phyloP scores from a whole-genome alignment of 768 basidiomycete species.

The Tephrocybe sp. region DNA sequence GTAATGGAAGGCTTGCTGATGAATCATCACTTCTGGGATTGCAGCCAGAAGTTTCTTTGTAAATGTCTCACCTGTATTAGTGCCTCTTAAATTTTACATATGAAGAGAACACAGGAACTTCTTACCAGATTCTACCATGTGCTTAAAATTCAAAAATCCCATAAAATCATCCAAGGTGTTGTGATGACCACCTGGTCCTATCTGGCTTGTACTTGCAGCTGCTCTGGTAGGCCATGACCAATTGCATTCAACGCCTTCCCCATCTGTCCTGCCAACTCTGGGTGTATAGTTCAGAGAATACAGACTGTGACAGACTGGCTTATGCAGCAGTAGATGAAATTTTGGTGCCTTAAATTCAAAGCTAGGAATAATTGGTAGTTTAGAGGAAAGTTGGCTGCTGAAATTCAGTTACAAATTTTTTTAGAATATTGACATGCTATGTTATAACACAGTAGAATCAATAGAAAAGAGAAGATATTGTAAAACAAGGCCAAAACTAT shows the following conservation, averaged over 20 bases:
- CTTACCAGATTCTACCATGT: no score
- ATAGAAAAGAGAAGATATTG: slow-evolving; percentile 9
- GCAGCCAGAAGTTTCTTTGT: slow-evolving; percentile 7
- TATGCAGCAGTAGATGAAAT: slow-evolving; percentile 28
- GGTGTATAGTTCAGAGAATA: slow-evolving; percentile 24
- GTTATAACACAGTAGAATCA: slow-evolving; percentile 21
- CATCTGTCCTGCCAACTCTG: slow-evolving; percentile 21
- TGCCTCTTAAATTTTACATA: no score
- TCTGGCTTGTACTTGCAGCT: slow-evolving; percentile 15
- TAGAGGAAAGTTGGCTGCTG: background rate
- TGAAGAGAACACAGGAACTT: no score
- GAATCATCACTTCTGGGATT: slow-evolving; percentile 11
- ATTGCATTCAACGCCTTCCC: slow-evolving; percentile 18
- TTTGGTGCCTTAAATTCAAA: slow-evolving; percentile 23
- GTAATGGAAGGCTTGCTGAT: slow-evolving; percentile 1
- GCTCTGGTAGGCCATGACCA: slow-evolving; percentile 28
- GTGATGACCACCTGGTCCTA: slow-evolving; percentile 19
- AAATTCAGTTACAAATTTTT: slow-evolving; percentile 18
- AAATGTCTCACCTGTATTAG: slow-evolving; percentile 7
- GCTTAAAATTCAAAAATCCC: slow-evolving; percentile 22
- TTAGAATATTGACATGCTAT: slow-evolving; percentile 28
- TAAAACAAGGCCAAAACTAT: no score
- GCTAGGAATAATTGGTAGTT: background rate
- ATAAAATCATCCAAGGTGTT: slow-evolving; percentile 27
- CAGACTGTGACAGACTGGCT: slow-evolving; percentile 15